phyloP scores from a whole-genome alignment of 176 grass and related monocot genomes.

The Neostapfia colusana region DNA sequence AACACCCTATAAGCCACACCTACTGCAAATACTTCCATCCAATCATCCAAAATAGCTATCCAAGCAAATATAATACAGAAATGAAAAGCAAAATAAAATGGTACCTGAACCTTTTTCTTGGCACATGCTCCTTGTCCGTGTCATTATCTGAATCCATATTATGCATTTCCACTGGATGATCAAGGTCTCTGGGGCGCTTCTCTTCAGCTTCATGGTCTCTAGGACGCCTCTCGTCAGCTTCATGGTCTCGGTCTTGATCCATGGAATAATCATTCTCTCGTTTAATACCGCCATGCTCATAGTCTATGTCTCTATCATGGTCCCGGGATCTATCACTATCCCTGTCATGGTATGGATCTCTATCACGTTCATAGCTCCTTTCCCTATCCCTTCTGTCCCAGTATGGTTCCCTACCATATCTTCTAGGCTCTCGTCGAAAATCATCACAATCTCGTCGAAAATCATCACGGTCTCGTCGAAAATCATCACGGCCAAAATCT shows the following conservation, averaged over 20 bases:
- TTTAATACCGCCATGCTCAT: slow-evolving; percentile 57
- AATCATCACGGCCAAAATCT: slow-evolving; percentile 65
- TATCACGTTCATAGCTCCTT: slow-evolving; percentile 63
- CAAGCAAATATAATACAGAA: slow-evolving; percentile 9
- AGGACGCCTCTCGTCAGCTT: slow-evolving; percentile 51
- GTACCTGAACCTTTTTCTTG: slow-evolving; percentile 63
- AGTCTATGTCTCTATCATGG: slow-evolving; percentile 69
- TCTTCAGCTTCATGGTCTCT: slow-evolving; percentile 70
- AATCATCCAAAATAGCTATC: slow-evolving; percentile 9
- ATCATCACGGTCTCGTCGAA: slow-evolving; percentile 50
- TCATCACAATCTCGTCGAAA: slow-evolving; percentile 65
- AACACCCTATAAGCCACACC: background rate
- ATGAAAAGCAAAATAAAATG: slow-evolving; percentile 16
- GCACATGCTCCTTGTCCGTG: slow-evolving; percentile 54
- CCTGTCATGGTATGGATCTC: slow-evolving; percentile 60
- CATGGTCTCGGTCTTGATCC: slow-evolving; percentile 63
- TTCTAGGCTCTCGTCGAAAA: slow-evolving; percentile 66
- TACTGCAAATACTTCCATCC: background rate
- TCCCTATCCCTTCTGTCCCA: slow-evolving; percentile 75
- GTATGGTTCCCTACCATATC: slow-evolving; percentile 49
- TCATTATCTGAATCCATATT: slow-evolving; percentile 64
- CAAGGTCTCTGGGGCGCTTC: slow-evolving; percentile 46
- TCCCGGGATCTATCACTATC: slow-evolving; percentile 66
- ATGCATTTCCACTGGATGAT: slow-evolving; percentile 41
- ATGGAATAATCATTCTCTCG: slow-evolving; percentile 54